Conservation (phyloP, 441 rosid species). For the Metrosideros polymorpha region DNA sequence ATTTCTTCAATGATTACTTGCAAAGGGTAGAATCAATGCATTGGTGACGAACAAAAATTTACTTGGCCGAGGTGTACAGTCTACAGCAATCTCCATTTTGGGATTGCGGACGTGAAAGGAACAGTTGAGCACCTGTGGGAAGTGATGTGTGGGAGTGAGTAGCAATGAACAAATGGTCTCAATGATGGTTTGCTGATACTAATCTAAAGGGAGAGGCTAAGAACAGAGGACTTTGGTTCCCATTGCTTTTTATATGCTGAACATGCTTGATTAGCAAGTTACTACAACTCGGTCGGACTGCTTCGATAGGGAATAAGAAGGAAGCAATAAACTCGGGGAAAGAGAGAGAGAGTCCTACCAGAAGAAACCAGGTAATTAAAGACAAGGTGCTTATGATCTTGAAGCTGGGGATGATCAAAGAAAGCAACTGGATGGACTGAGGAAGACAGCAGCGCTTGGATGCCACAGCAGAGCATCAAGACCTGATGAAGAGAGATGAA, state of each 20-base stretch:
- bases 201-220: background rate
- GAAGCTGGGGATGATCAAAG: background rate
- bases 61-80: background rate
- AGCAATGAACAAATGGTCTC: background rate
- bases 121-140: background rate
- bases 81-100: background rate
- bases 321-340: background rate
- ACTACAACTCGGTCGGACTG: background rate
- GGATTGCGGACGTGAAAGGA: background rate
- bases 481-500: background rate
- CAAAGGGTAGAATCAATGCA: background rate
- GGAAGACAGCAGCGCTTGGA: background rate
- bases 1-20: too few species aligned
- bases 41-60: background rate
- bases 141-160: background rate
- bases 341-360: background rate
- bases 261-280: background rate
- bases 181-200: background rate
- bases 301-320: background rate
- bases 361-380: background rate
- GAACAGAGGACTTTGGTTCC: background rate
- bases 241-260: background rate
- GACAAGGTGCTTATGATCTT: background rate
- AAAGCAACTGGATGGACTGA: background rate
- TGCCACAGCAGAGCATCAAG: background rate